Evolutionary conservation across 1,284 basidiomycete genomes (phyloP), one percentile per base, ranked within the genome.

Genomic region (Ustilago tritici): DNA sequence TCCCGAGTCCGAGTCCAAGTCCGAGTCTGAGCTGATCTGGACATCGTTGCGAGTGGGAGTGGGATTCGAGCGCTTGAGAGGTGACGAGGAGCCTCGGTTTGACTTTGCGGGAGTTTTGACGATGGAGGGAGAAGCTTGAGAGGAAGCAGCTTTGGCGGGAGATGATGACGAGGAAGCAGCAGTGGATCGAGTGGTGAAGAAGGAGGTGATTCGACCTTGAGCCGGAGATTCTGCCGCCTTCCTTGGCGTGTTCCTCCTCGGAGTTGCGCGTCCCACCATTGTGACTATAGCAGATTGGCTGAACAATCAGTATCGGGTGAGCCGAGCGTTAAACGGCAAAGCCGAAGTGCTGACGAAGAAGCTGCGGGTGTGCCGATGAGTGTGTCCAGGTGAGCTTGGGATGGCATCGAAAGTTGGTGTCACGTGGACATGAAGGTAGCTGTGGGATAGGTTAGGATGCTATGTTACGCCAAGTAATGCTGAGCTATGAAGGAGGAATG

Each of bases 121-220:
- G 41, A 31, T 31, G 17, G 58, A 34, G 6, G 61, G 50, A 10
- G 62, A 23, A 17, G 69, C 43, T 7, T 59, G 36, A 15, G 56
- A 19, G 4, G 52, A 54, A 19, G 7, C 14, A 7, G 14, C 6
- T 31, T 31, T 43, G 43, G 60, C 28, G 10, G 31, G 61, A n/a
- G 56, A 43, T 14, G 66, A n/a, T n/a, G 55, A 59, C 6, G 55
- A 54, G 5, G 62, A 31, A 34, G 61, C 59, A 17, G 50, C 38
- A n/a, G 61, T 41, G 8, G 47, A 43, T 15, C 61, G 56, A 5
- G 64, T 15, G 3, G 64, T 11, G 61, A 76, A 76, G 61, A 70
- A 76, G 14, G 67, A 76, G 14, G 60, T 59, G 61, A 76, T 70
- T n/a, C 62, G 63, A 36, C 68, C 73, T 61, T 76, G 66, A 17